Conservation (phyloP, 306 rosid species). For the Rubus idaeus region DNA sequence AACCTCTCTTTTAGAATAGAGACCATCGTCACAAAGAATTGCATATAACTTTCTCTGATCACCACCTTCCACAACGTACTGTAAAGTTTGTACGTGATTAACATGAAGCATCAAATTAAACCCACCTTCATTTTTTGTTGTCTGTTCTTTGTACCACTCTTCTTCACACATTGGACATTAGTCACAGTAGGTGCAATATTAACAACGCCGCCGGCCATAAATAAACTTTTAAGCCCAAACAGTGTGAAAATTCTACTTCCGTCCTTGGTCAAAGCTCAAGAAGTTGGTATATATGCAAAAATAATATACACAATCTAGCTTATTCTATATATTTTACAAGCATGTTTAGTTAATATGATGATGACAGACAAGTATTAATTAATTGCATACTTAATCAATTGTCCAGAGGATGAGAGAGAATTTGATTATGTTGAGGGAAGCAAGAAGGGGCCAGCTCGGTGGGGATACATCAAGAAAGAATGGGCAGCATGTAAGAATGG, state of each 20-base stretch:
- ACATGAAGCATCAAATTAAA: constrained; percentile 40
- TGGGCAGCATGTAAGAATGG: constrained; percentile 54
- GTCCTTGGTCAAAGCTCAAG: constrained; percentile 31
- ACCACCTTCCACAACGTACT: too few relatives aligned
- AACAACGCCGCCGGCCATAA: neutral
- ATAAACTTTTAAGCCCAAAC: too few relatives aligned
- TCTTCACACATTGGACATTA: constrained; percentile 27
- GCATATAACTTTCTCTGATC: too few relatives aligned
- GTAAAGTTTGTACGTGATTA: neutral
- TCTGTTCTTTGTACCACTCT: constrained; percentile 10
- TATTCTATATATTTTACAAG: too few relatives aligned
- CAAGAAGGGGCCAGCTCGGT: too few relatives aligned
- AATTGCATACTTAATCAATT: too few relatives aligned
- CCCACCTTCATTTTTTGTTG: constrained; percentile 13
- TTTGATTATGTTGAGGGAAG: constrained; percentile 25
- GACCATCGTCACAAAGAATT: neutral
- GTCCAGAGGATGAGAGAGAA: constrained; percentile 34
- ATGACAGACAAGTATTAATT: too few relatives aligned
- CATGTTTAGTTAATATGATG: too few relatives aligned
- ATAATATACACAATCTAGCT: too few relatives aligned
- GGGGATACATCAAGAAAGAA: too few relatives aligned
- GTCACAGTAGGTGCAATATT: constrained; percentile 2
- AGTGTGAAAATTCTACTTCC: too few relatives aligned
- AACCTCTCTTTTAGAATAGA: too few relatives aligned
- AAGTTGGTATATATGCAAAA: constrained; percentile 63